phyloP scores from a whole-genome alignment of 768 basidiomycete species.

The Pisolithus orientalis region DNA sequence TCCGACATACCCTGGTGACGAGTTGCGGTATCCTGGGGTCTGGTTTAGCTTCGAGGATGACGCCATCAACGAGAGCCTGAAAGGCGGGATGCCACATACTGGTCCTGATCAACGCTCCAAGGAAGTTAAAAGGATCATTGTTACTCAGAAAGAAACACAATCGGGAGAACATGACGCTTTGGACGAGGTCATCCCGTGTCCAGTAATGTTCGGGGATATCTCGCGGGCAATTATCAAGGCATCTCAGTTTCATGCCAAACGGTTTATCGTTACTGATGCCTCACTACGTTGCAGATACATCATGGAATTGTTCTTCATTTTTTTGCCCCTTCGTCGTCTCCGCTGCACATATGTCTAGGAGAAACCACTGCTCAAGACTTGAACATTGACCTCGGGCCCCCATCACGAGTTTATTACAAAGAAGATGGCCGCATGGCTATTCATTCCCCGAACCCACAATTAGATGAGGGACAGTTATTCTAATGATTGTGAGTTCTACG shows the following conservation, averaged over 20 bases:
- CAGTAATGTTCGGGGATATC: constrained; percentile 68
- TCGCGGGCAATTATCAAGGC: constrained; percentile 65
- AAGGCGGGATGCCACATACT: constrained; percentile 34
- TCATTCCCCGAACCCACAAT: constrained; percentile 45
- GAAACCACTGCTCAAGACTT: constrained; percentile 82
- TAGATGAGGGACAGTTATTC: constrained; percentile 44
- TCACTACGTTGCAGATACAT: constrained; percentile 44
- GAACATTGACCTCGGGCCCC: constrained; percentile 70
- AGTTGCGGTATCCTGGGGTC: constrained; percentile 74
- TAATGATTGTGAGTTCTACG: constrained; percentile 40
- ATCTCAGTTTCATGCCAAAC: neutral
- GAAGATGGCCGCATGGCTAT: constrained; percentile 88
- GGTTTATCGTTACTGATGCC: neutral
- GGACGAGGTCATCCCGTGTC: constrained; percentile 62
- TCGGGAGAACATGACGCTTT: constrained; percentile 58
- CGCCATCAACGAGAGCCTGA: constrained; percentile 46
- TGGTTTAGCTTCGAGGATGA: constrained; percentile 85
- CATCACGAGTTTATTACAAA: constrained; percentile 73
- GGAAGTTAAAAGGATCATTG: constrained; percentile 70
- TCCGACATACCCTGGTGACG: constrained; percentile 75
- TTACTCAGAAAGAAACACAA: constrained; percentile 61
- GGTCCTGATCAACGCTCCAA: constrained; percentile 53
- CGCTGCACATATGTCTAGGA: constrained; percentile 59
- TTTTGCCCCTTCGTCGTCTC: constrained; percentile 45
- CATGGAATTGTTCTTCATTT: constrained; percentile 69